Percentiles rank a stretch among this genome's conserved stretches.
Evolutionary conservation across 108 stramenopile species (phyloP).

Genomic region (Schizochytrium sp.): DNA sequence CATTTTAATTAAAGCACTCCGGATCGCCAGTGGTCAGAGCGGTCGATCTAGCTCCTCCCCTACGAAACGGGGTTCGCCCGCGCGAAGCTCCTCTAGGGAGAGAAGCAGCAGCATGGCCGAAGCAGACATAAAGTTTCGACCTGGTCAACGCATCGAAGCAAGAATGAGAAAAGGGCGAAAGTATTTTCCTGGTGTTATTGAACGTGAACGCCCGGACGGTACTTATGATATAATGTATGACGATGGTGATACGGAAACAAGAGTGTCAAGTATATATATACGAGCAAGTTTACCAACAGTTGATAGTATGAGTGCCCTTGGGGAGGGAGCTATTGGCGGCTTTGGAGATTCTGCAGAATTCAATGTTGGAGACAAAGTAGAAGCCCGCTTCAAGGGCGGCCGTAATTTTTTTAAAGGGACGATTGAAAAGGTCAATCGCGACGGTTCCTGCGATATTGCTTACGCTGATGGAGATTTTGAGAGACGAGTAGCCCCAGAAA

Average conservation of each 20-base stretch:
- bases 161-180: constrained; percentile 12
- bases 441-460: constrained; percentile 74
- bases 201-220: constrained; percentile 65
- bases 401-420: constrained; percentile 69
- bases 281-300: not conserved
- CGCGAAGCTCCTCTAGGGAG: not conserved
- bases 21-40: constrained; percentile 59
- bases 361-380: constrained; percentile 67
- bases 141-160: constrained; percentile 53
- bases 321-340: constrained; percentile 63
- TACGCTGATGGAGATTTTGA: constrained; percentile 71
- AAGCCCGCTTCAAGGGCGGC: constrained; percentile 66
- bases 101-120: not conserved
- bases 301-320: constrained; percentile 16
- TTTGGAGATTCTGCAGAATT: constrained; percentile 62
- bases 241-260: constrained; percentile 65
- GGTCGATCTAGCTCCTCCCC: not conserved
- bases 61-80: not conserved
- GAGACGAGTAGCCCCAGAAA: not conserved
- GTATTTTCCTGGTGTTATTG: constrained; percentile 64
- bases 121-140: not conserved
- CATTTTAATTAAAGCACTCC: constrained; percentile 2
- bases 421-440: constrained; percentile 63
- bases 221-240: constrained; percentile 69
- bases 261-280: constrained; percentile 63